phyloP scores from a whole-genome alignment of 805 yeast species.

The Candida maesae region DNA sequence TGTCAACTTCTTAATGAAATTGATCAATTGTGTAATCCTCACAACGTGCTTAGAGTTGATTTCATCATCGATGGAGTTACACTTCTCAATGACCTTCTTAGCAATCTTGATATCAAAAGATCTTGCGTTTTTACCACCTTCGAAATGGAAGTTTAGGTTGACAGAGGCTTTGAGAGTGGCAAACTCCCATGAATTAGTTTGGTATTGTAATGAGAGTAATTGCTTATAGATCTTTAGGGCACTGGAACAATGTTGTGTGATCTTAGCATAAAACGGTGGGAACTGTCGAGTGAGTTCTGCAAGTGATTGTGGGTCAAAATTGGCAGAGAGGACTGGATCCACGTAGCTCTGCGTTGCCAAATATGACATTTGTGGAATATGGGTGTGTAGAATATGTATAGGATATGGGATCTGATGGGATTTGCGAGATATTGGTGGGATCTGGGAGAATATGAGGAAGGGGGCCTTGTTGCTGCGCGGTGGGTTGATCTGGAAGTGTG shows the following conservation, averaged over 20 bases:
- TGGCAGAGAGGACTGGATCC: conserved; percentile 20
- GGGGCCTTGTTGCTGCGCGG: too few species aligned
- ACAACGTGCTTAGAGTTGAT: conserved; percentile 42
- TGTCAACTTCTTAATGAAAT: conserved; percentile 30
- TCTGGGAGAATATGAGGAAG: too few species aligned
- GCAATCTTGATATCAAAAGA: conserved; percentile 52
- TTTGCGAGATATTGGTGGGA: too few species aligned
- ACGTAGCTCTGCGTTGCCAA: conserved; percentile 6
- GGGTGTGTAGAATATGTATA: too few species aligned
- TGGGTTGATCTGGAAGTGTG: too few species aligned
- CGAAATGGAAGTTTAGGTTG: conserved; percentile 24
- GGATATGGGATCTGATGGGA: neutral
- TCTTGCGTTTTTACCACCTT: conserved; percentile 16
- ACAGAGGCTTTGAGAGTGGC: conserved; percentile 28
- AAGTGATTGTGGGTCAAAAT: conserved; percentile 11
- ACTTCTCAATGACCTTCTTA: conserved; percentile 46
- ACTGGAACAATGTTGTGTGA: conserved; percentile 25
- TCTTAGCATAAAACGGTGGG: conserved; percentile 14
- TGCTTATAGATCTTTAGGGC: conserved; percentile 28
- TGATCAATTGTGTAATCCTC: conserved; percentile 42
- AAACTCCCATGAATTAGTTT: conserved; percentile 32
- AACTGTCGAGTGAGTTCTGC: conserved; percentile 11
- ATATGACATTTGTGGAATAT: neutral
- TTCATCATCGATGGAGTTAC: conserved; percentile 42
- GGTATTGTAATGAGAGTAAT: conserved; percentile 25